A percentile compares a stretch with the other conserved stretches of the same genome.
phyloP scores from a whole-genome alignment of 73 alveolate species.

The Breviolum minutum region DNA sequence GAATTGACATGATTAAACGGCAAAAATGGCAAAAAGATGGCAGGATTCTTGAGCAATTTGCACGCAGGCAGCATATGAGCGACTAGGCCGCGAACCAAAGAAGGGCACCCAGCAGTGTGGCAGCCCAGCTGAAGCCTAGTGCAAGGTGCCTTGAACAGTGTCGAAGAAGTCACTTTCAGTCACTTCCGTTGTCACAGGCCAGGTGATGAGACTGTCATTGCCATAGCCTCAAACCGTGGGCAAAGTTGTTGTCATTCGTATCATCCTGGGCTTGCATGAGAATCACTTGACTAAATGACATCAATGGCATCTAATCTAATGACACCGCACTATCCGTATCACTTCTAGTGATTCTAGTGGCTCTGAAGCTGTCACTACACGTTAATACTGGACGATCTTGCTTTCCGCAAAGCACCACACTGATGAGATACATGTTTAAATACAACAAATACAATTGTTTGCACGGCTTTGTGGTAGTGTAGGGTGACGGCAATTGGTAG shows the following conservation, averaged over 20 bases:
- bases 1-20: not conserved
- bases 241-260: too few species aligned
- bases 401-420: too few species aligned
- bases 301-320: too few species aligned
- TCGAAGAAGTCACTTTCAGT: not conserved
- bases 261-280: too few species aligned
- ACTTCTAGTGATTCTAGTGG: too few species aligned
- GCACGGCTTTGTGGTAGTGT: too few species aligned
- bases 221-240: not conserved
- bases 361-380: too few species aligned
- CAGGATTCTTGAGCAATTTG: not conserved
- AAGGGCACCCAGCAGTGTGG: slow-evolving; percentile 1
- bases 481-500: too few species aligned
- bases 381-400: too few species aligned
- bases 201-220: slow-evolving; percentile 39
- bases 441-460: not conserved
- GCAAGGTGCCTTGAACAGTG: not conserved
- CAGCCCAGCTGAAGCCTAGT: not conserved
- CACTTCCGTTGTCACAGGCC: slow-evolving; percentile 25
- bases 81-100: slow-evolving; percentile 66
- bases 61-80: slow-evolving; percentile 65
- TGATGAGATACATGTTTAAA: not conserved
- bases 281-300: too few species aligned
- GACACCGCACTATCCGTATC: too few species aligned
- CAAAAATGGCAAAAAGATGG: not conserved